Base-by-base conservation (phyloP, 2,329 filamentous ascomycete species). In the Didymella sp. region DNA sequence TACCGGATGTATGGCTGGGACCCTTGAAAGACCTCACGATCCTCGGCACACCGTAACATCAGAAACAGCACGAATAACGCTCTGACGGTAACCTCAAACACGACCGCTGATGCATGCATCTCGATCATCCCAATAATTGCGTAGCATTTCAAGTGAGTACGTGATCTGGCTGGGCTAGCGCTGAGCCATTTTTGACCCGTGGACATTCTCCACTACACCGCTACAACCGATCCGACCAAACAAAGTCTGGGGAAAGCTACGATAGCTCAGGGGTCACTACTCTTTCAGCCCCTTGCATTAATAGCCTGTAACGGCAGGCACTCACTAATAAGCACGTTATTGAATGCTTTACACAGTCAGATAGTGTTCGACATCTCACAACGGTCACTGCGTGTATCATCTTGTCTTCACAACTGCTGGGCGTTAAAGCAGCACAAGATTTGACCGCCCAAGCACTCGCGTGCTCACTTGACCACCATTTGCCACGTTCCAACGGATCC, bases 161-260 rank as follows among this genome's bases (percentile, higher is more conserved):
- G 60, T 62, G 58, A 68, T 68, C 62, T 52, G 54, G 64, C 61
- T 50, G 56, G 62, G 37, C 48, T 68, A 67, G 67, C 61, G 51
- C 46, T 71, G 70, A 63, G 72, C 71, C 68, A 74, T 73, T 73
- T 72, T 66, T 58, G 55, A 53, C 45, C 55, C 50, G 38, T 53
- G 43, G 51, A 51, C 59, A 51, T 49, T 51, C 59, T 70, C 68
- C 67, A 67, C 70, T 58, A 65, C 70, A 73, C 70, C 69, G 69
- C 70, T 61, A 68, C 57, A 73, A 60, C 65, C 54, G 51, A 58
- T 46, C 50, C 55, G 55, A 56, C 61, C 61, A 64, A 65, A 62
- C 52, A 67, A 61, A 68, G 60, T 72, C 69, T 66, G 65, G 64
- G 70, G 70, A 67, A 66, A 67, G 62, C 52, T 63, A 60, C 57